Percentiles rank a stretch among this genome's conserved stretches.
Evolutionary conservation across 768 basidiomycete genomes (phyloP).

Genomic region (Russula ochroleuca): DNA sequence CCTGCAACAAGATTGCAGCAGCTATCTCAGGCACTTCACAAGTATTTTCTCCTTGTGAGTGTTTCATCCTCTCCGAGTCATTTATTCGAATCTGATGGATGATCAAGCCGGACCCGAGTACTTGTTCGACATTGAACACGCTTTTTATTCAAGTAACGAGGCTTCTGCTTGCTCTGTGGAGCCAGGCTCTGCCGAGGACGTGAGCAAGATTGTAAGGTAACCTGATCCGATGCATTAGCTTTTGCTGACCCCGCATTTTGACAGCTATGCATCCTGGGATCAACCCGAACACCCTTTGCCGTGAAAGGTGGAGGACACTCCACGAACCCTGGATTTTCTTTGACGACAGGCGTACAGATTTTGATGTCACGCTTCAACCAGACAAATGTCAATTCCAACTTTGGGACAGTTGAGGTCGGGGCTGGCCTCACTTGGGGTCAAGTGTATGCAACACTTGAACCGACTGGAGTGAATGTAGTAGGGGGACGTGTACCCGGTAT

Average conservation of each 20-base stretch:
- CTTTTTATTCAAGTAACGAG: too few species aligned
- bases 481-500: constrained; percentile 29
- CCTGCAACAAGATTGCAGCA: background rate
- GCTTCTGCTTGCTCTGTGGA: too few species aligned
- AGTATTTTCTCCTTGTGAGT: constrained; percentile 5
- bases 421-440: constrained; percentile 31
- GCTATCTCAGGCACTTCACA: background rate
- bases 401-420: constrained; percentile 23
- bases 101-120: too few species aligned
- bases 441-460: constrained; percentile 24
- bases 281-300: constrained; percentile 2
- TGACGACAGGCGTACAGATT: constrained; percentile 32
- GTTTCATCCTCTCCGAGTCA: background rate
- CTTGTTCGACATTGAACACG: too few species aligned
- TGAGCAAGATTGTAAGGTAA: too few species aligned
- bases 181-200: too few species aligned
- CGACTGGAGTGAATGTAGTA: constrained; percentile 25
- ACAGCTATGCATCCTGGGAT: constrained; percentile 9
- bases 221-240: too few species aligned
- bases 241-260: too few species aligned
- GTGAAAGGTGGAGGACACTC: constrained; percentile 32
- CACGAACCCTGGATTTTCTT: constrained; percentile 28
- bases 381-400: constrained; percentile 1
- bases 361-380: constrained; percentile 28
- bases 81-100: background rate